Evolutionary conservation across 305 asterid species (phyloP).

Genomic region (Rubia tinctorum): DNA sequence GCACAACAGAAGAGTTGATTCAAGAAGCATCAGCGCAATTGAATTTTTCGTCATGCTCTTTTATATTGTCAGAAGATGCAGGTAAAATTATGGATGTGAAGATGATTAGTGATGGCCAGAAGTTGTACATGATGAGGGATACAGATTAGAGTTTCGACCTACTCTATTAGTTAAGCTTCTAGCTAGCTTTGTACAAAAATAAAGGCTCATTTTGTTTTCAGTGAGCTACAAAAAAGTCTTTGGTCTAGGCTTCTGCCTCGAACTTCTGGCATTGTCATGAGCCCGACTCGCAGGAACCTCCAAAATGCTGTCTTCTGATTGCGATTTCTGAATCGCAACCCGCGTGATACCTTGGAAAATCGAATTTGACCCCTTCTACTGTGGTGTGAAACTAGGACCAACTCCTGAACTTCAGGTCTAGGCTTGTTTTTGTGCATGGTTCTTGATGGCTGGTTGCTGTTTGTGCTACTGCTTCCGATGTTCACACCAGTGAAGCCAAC

Average conservation of each 20-base stretch:
- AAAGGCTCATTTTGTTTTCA: not conserved
- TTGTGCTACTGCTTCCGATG: too few species aligned
- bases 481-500: too few species aligned
- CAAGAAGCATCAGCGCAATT: constrained; percentile 45
- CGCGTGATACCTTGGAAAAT: constrained; percentile 17
- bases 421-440: constrained; percentile 14
- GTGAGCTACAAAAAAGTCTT: constrained; percentile 29
- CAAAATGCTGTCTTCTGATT: constrained; percentile 40
- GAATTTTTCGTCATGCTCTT: constrained; percentile 29
- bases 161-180: not conserved
- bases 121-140: constrained; percentile 46
- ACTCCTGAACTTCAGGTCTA: constrained; percentile 35
- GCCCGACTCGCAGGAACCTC: constrained; percentile 62
- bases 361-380: constrained; percentile 62
- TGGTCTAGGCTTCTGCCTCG: constrained; percentile 14
- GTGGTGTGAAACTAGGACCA: constrained; percentile 57
- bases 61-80: constrained; percentile 72
- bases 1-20: constrained; percentile 56
- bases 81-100: constrained; percentile 63
- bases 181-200: not conserved
- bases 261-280: constrained; percentile 62
- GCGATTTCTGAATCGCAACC: constrained; percentile 6
- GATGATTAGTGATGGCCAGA: constrained; percentile 64
- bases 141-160: constrained; percentile 24
- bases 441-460: not conserved